A percentile compares a stretch with the other conserved stretches of the same genome.
Conservation (phyloP, 495 filamentous ascomycete species). For the Aspergillus nidulans region DNA sequence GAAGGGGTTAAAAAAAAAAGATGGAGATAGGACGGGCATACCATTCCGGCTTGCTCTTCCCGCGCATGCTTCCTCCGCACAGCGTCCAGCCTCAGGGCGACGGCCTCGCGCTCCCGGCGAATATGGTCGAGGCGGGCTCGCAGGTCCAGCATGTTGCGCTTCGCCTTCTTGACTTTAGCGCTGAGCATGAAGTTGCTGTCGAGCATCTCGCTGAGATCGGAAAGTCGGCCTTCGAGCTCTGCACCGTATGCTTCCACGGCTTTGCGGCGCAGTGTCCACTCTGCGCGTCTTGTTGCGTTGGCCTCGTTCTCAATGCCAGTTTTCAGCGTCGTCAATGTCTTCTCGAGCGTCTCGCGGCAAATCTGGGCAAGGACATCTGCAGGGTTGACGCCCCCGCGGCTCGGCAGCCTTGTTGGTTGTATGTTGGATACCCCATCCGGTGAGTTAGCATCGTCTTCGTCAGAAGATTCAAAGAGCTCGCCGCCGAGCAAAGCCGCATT, state of each 20-base stretch:
- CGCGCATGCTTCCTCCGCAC: slow-evolving; percentile 55
- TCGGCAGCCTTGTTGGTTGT: slow-evolving; percentile 39
- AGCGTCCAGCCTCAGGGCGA: slow-evolving; percentile 66
- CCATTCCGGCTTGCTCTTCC: slow-evolving; percentile 35
- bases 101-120: slow-evolving; percentile 58
- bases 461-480: slow-evolving; percentile 15
- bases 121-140: slow-evolving; percentile 61
- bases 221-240: slow-evolving; percentile 60
- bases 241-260: slow-evolving; percentile 63
- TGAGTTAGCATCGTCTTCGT: slow-evolving; percentile 30
- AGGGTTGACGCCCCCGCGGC: slow-evolving; percentile 61
- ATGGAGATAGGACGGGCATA: slow-evolving; percentile 24
- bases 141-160: slow-evolving; percentile 61
- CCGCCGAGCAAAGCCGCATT: slow-evolving; percentile 31
- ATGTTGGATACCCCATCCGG: slow-evolving; percentile 30
- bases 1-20: background rate
- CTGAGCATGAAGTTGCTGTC: slow-evolving; percentile 62
- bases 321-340: slow-evolving; percentile 39
- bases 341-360: slow-evolving; percentile 62
- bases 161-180: slow-evolving; percentile 56
- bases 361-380: slow-evolving; percentile 67
- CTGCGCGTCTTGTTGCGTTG: slow-evolving; percentile 38
- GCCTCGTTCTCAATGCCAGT: slow-evolving; percentile 35
- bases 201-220: slow-evolving; percentile 49
- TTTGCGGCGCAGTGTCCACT: slow-evolving; percentile 57